Evolutionary conservation across 2,329 filamentous ascomycete genomes (phyloP).

Genomic region (Aspergillus unguis): DNA sequence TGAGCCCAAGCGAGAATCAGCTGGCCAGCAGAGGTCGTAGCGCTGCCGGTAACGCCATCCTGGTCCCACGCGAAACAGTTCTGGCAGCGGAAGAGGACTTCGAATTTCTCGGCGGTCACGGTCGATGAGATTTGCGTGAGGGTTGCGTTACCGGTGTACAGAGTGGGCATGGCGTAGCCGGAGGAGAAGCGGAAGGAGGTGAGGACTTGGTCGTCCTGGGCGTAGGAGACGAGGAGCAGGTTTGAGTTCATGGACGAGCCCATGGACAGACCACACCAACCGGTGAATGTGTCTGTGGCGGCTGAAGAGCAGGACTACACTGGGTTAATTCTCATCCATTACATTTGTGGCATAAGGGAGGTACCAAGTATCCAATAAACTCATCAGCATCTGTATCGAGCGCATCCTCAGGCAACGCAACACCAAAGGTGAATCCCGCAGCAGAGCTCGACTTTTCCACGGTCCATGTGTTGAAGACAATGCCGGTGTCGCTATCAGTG

Average conservation of each 20-base stretch:
- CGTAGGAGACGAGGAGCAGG: conserved; percentile 59
- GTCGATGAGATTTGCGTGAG: conserved; percentile 59
- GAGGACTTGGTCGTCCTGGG: conserved; percentile 51
- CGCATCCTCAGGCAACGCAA: conserved; percentile 53
- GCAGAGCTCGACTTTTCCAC: conserved; percentile 40
- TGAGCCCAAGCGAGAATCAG: conserved; percentile 58
- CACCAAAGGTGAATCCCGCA: conserved; percentile 53
- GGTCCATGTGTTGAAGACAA: conserved; percentile 53
- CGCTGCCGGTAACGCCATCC: conserved; percentile 43
- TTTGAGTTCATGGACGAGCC: conserved; percentile 57
- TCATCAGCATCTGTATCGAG: conserved; percentile 50
- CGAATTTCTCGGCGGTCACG: conserved; percentile 58
- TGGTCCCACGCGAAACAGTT: conserved; percentile 56
- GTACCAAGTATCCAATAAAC: conserved; percentile 59
- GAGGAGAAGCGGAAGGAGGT: conserved; percentile 58
- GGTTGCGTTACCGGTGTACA: conserved; percentile 61
- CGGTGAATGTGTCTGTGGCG: conserved; percentile 46
- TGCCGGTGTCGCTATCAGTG: conserved; percentile 50
- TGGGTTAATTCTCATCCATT: neutral
- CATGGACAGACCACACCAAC: conserved; percentile 59
- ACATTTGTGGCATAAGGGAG: conserved; percentile 14
- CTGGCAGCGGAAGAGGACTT: conserved; percentile 64
- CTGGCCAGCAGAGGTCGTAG: conserved; percentile 44
- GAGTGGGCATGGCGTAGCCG: conserved; percentile 57
- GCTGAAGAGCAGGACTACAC: conserved; percentile 45